Percentiles rank a stretch among this genome's conserved stretches.
Evolutionary conservation across 768 basidiomycete genomes (phyloP).

Genomic region (Steccherinum ochraceum): DNA sequence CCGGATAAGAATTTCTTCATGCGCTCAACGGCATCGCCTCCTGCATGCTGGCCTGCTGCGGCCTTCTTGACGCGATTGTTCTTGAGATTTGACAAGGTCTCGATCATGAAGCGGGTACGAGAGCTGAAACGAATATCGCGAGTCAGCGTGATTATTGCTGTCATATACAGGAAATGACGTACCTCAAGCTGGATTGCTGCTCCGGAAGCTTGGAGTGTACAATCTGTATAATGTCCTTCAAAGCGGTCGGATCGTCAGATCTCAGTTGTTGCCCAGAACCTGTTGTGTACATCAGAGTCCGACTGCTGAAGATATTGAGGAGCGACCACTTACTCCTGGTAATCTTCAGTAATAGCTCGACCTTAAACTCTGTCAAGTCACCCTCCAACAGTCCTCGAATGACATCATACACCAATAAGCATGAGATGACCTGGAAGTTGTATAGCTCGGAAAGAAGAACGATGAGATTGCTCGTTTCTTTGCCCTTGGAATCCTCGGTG

Average conservation of each 20-base stretch:
- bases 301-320: background rate
- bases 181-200: slow-evolving; percentile 50
- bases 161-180: background rate
- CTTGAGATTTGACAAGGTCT: slow-evolving; percentile 86
- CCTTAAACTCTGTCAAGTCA: slow-evolving; percentile 67
- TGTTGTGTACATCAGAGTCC: slow-evolving; percentile 23
- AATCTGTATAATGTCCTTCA: slow-evolving; percentile 85
- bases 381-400: slow-evolving; percentile 66
- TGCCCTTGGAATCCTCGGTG: slow-evolving; percentile 46
- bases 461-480: slow-evolving; percentile 86
- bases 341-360: slow-evolving; percentile 84
- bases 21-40: slow-evolving; percentile 68
- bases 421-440: slow-evolving; percentile 92
- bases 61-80: slow-evolving; percentile 78
- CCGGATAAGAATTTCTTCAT: slow-evolving; percentile 85
- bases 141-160: background rate
- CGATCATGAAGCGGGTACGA: slow-evolving; percentile 91
- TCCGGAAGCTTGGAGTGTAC: slow-evolving; percentile 67
- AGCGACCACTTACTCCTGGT: slow-evolving; percentile 56
- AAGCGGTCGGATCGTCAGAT: slow-evolving; percentile 83
- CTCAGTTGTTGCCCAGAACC: slow-evolving; percentile 91
- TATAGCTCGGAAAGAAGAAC: slow-evolving; percentile 88
- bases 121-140: slow-evolving; percentile 48
- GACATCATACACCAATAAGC: slow-evolving; percentile 83
- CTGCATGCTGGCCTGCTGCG: slow-evolving; percentile 58